A percentile compares a stretch with the other conserved stretches of the same genome.
phyloP scores from a whole-genome alignment of 768 basidiomycete species.

The Xanthoconium stramineum region DNA sequence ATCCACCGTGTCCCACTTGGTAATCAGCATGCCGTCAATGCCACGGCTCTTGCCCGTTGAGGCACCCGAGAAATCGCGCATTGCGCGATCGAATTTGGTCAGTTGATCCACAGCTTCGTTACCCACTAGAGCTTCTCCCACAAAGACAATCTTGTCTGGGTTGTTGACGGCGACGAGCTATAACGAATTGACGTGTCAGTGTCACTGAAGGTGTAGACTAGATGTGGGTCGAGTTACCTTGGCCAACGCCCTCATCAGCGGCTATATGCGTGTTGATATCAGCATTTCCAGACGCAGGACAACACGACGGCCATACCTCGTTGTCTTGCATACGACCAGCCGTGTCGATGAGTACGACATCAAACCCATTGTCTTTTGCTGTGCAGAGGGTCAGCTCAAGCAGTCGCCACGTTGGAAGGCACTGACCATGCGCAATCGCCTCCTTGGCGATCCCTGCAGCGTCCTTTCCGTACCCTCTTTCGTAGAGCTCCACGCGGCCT shows the following conservation, averaged over 20 bases:
- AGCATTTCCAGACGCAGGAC: neutral
- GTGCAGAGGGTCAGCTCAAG: constrained; percentile 9
- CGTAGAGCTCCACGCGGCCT: constrained; percentile 86
- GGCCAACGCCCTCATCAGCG: constrained; percentile 96
- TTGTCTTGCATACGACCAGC: constrained; percentile 99
- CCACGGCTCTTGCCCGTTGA: constrained; percentile 73
- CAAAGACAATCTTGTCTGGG: constrained; percentile 97
- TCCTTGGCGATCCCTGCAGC: constrained; percentile 98
- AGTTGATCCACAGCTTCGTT: constrained; percentile 99
- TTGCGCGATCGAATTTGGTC: constrained; percentile 91
- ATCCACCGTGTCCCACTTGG: constrained; percentile 99
- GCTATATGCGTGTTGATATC: constrained; percentile 42
- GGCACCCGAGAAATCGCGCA: constrained; percentile 86
- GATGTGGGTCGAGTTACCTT: constrained; percentile 50
- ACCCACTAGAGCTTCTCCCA: constrained; percentile 96
- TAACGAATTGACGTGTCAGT: neutral
- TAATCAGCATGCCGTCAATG: constrained; percentile 97
- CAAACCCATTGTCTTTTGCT: constrained; percentile 90
- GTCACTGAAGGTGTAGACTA: neutral
- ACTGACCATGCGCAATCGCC: constrained; percentile 83
- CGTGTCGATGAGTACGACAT: constrained; percentile 96
- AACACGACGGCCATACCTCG: constrained; percentile 53
- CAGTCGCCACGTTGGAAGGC: neutral
- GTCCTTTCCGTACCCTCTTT: constrained; percentile 97
- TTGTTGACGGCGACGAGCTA: constrained; percentile 90